Conservation (phyloP, 345 rosid genomes). For the Salix exigua region DNA sequence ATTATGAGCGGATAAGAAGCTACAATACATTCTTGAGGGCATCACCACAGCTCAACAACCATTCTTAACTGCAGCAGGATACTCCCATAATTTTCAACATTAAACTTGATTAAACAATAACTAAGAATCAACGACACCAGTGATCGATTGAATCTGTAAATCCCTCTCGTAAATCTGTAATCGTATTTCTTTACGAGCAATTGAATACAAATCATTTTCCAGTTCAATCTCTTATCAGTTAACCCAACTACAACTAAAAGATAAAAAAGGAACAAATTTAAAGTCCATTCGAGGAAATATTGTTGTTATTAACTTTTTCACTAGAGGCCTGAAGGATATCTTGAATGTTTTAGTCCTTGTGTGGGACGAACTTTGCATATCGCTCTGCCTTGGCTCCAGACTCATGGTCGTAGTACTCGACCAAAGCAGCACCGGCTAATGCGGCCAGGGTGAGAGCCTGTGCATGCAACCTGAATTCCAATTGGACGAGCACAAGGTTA, state of each 20-base stretch:
- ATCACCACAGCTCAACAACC: neutral
- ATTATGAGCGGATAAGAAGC: neutral
- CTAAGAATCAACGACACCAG: neutral
- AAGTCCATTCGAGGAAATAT: neutral
- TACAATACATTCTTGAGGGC: neutral
- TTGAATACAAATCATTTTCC: neutral
- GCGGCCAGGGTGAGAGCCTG: constrained; percentile 91
- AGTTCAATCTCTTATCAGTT: neutral
- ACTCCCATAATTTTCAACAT: neutral
- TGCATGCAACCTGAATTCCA: constrained; percentile 69
- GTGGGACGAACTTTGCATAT: constrained; percentile 47
- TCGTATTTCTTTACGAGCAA: neutral
- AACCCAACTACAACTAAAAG: neutral
- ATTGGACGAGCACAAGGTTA: neutral
- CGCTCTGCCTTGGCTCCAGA: constrained; percentile 46
- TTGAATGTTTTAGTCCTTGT: constrained; percentile 3
- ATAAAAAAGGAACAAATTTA: neutral
- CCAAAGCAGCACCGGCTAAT: constrained; percentile 83
- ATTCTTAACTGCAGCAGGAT: neutral
- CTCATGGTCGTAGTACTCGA: constrained; percentile 77
- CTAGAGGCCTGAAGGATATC: neutral
- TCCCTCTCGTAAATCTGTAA: neutral
- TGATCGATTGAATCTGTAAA: neutral
- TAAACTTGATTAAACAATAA: neutral
- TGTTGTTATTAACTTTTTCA: constrained; percentile 1